Conservation (phyloP, 2,329 filamentous ascomycete species). For the Coniochaeta ligniaria region DNA sequence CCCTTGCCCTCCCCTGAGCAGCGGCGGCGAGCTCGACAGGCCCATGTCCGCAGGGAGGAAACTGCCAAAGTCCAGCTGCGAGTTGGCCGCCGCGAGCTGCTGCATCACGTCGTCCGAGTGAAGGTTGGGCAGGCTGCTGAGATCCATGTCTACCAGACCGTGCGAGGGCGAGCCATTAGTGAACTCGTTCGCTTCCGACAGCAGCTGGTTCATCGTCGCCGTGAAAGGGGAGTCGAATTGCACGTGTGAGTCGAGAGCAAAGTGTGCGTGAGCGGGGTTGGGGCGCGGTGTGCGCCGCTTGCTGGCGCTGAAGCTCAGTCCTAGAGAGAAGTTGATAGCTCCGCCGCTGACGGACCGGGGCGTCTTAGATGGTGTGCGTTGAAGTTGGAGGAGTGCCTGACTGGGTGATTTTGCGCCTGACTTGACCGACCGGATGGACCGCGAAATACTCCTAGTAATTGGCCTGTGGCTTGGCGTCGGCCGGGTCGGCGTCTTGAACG, state of each 20-base stretch:
- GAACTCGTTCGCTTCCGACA: constrained; percentile 48
- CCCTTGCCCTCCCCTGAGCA: constrained; percentile 12
- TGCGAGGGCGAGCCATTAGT: constrained; percentile 28
- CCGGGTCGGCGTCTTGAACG: constrained; percentile 57
- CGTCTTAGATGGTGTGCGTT: constrained; percentile 40
- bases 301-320: constrained; percentile 18
- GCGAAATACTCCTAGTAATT: constrained; percentile 53
- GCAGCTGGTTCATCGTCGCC: constrained; percentile 54
- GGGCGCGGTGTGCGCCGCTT: constrained; percentile 36
- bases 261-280: constrained; percentile 22
- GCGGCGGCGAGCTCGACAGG: constrained; percentile 42
- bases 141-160: constrained; percentile 33
- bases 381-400: constrained; percentile 27
- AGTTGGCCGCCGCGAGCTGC: constrained; percentile 11
- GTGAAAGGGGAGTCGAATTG: constrained; percentile 51
- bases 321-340: constrained; percentile 9
- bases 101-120: constrained; percentile 24
- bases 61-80: constrained; percentile 36
- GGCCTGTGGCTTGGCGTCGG: constrained; percentile 54
- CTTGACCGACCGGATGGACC: constrained; percentile 42
- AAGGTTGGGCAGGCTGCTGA: constrained; percentile 30
- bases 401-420: constrained; percentile 35
- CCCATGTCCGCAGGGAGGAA: constrained; percentile 39
- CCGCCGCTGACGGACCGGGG: constrained; percentile 20
- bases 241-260: constrained; percentile 17